Conservation (phyloP, 768 basidiomycete genomes). For the Auricularia sp. region DNA sequence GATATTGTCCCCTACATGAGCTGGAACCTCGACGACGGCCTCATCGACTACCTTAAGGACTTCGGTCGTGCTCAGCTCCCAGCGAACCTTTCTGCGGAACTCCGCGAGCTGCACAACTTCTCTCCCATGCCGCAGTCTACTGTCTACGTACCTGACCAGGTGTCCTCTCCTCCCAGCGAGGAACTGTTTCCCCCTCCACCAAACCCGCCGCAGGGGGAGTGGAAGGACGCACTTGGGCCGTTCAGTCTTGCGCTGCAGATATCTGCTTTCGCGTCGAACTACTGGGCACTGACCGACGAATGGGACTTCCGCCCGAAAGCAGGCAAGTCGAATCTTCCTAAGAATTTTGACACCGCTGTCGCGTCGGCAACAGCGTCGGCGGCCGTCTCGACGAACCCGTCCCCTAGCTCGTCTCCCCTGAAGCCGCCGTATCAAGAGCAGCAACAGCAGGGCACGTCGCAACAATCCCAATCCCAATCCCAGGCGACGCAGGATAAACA, state of each 20-base stretch:
- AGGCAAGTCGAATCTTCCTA: slow-evolving; percentile 24
- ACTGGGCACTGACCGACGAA: slow-evolving; percentile 66
- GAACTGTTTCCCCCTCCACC: background rate
- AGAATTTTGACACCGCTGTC: slow-evolving; percentile 27
- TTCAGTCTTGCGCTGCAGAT: slow-evolving; percentile 67
- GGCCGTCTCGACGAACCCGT: slow-evolving; percentile 22
- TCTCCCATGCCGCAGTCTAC: slow-evolving; percentile 2
- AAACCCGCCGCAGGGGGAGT: background rate
- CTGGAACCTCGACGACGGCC: slow-evolving; percentile 40
- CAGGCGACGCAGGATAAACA: slow-evolving; percentile 16
- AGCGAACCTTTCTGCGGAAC: background rate
- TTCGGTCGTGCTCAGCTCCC: background rate
- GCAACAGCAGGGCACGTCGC: too few species aligned
- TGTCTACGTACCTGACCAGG: background rate
- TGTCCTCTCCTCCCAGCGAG: background rate
- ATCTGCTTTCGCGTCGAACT: slow-evolving; percentile 47
- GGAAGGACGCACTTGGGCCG: slow-evolving; percentile 42
- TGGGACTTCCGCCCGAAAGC: slow-evolving; percentile 30
- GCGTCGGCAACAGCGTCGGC: background rate
- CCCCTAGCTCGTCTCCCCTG: slow-evolving; percentile 9
- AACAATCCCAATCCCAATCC: background rate
- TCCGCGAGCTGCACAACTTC: background rate
- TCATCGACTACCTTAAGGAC: slow-evolving; percentile 35
- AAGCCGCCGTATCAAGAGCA: slow-evolving; percentile 9
- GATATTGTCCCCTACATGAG: slow-evolving; percentile 69